Evolutionary conservation across 2,329 filamentous ascomycete genomes (phyloP), one percentile per base, ranked within the genome.

Genomic region (Cryphonectria radicalis): DNA sequence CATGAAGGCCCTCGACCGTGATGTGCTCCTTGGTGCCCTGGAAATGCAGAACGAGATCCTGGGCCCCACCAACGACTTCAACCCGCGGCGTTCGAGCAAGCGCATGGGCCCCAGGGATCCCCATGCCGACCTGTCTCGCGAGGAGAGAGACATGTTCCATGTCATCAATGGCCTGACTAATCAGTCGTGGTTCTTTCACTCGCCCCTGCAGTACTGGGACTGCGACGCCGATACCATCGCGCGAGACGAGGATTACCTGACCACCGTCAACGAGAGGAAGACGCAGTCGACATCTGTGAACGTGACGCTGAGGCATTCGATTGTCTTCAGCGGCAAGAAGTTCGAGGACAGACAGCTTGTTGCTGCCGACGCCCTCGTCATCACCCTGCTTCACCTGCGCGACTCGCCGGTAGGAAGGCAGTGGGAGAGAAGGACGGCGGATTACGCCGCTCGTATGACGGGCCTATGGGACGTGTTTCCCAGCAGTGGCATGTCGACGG

Each of bases 151-250:
- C 76, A 78, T 84, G 11, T 83, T 88, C 37, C 89, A 91, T 76
- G 85, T 88, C 67, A 82, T 85, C 74, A 90, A 91, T 76, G 89
- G 88, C 19, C 79, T 89, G 46, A 88, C 85, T 4, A 87, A 89
- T 74, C 82, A 89, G 75, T 89, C 89, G 4, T 94, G 92, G 92
- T 92, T 93, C 75, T 93, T 93, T 77, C 92, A 95, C 76, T 95
- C 93, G n/a, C 92, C 93, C 1, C 81, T 95, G 68, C 90, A 93
- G 79, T 95, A 94, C 79, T 95, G 93, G 93, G 87, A 89, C 72
- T 92, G 90, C 77, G 92, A 85, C n/a, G 77, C 82, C 7, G 84
- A 87, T 1, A 81, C 80, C 8, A 87, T 95, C 66, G 78, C 86
- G 37, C 78, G 80, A 22, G 93, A 95, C 76, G 68, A 79, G 0